These are phyloP conservation scores for Pichia sp. DNA, from an alignment of 1,139 yeast species.

Conservation along the genomic window DNA sequence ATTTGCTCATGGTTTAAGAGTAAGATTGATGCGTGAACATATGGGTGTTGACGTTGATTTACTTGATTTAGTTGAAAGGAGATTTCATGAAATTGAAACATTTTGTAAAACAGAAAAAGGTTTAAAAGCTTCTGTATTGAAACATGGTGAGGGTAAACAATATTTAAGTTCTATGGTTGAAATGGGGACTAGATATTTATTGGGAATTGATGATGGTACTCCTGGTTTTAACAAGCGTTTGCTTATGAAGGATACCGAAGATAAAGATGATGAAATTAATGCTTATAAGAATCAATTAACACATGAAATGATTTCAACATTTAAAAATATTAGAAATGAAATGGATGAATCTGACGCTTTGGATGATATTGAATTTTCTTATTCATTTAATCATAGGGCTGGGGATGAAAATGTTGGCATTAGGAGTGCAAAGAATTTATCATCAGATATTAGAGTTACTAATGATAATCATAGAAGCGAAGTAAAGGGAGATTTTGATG, in stretches of 20 bases:
- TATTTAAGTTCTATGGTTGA: constrained; percentile 65
- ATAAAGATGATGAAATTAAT: not conserved
- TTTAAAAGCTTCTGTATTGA: constrained; percentile 36
- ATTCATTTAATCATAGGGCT: constrained; percentile 81
- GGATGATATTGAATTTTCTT: constrained; percentile 35
- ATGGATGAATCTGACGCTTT: constrained; percentile 16
- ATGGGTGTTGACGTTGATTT: constrained; percentile 89
- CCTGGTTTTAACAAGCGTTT: constrained; percentile 18
- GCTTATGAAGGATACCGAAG: not conserved
- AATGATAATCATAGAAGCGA: constrained; percentile 59
- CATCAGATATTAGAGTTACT: constrained; percentile 76
- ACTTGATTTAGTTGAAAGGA: constrained; percentile 75
- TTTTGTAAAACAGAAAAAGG: constrained; percentile 46
- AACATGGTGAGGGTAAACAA: constrained; percentile 25
- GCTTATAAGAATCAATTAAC: constrained; percentile 13
- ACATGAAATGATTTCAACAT: constrained; percentile 41
- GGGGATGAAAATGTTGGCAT: constrained; percentile 85
- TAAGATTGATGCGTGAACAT: constrained; percentile 94
- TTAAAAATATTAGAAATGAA: constrained; percentile 31
- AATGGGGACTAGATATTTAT: constrained; percentile 61
- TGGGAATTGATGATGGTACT: constrained; percentile 38
- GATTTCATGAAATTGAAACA: constrained; percentile 55
- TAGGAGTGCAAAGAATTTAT: constrained; percentile 73
- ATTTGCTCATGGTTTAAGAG: constrained; percentile 84
- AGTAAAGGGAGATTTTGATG: constrained; percentile 65